Percentiles rank a stretch among this genome's conserved stretches.
Conservation (phyloP, 148 eudicot species). For the Oxyria digyna region DNA sequence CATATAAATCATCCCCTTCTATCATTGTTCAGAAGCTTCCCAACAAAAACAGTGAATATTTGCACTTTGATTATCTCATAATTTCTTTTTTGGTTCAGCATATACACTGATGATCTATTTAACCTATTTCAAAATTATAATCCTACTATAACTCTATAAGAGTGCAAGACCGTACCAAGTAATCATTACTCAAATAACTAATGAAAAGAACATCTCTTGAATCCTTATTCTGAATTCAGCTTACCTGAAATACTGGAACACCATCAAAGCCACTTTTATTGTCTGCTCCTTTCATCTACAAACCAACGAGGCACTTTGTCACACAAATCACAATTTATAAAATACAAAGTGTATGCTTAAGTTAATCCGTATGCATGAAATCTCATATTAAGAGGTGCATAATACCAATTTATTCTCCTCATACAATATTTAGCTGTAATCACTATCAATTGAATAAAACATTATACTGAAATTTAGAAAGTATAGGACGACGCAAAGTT, state of each 20-base stretch:
- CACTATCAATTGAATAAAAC: background rate
- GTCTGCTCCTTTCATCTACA: constrained; percentile 59
- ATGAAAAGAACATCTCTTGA: background rate
- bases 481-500: background rate
- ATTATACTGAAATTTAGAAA: background rate
- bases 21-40: background rate
- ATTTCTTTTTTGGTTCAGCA: background rate
- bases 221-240: background rate
- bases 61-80: background rate
- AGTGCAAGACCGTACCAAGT: background rate
- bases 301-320: constrained; percentile 5
- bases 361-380: too few relatives aligned
- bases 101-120: background rate
- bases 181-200: background rate
- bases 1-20: background rate
- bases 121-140: background rate
- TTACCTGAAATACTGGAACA: constrained; percentile 96
- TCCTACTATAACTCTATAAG: too few relatives aligned
- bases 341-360: background rate
- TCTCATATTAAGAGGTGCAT: too few relatives aligned
- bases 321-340: background rate
- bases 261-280: constrained; percentile 72
- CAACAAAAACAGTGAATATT: too few relatives aligned
- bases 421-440: background rate
- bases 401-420: background rate